Evolutionary conservation across 164 flowering plant species (phyloP), one percentile per base, ranked within the genome.

Genomic region (Aristolochia fimbriata): DNA sequence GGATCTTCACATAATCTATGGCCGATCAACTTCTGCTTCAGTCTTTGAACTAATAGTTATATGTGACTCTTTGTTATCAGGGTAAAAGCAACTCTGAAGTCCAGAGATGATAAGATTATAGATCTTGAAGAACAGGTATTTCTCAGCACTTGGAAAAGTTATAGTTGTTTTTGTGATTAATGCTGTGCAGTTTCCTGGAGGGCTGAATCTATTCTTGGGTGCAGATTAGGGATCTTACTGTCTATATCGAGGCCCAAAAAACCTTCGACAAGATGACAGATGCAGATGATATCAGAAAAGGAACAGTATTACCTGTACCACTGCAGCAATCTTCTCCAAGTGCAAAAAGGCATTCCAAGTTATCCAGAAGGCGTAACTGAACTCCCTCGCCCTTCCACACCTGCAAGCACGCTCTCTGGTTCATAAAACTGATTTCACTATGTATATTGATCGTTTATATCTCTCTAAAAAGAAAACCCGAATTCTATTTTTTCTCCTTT

Each of bases 41-140:
- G 30, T 27, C 30, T 27, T 27, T 27, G 30, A 27, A 27, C 3
- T 27, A 27, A 2, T 27, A 27, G 30, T 27, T 27, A 5, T 27
- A 27, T 27, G 30, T 27, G 30, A 2, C 30, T 5, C 5, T 27
- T 27, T 27, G 30, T 27, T 27, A 27, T 27, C 72, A 79, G 96
- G 78, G 83, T 75, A 73, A 70, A 30, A 49, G 47, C 74, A 23
- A 51, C 70, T 46, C 30, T 76, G 12, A 73, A 52, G 67, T 62
- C 47, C 54, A 86, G 62, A 65, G 86, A 86, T 57, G 91, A 81
- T 47, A 71, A 67, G 67, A 82, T 87, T 24, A 57, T 65, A 58
- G 98, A 93, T 75, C 69, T 87, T 60, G 84, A 90, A 72, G 98
- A 90, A 65, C 98, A 93, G 96, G 98, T 88, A 62, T 31, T 10